These are phyloP conservation scores for Nicotiana knightiana DNA, from an alignment of 257 asterid genomes.

Conservation along the genomic window DNA sequence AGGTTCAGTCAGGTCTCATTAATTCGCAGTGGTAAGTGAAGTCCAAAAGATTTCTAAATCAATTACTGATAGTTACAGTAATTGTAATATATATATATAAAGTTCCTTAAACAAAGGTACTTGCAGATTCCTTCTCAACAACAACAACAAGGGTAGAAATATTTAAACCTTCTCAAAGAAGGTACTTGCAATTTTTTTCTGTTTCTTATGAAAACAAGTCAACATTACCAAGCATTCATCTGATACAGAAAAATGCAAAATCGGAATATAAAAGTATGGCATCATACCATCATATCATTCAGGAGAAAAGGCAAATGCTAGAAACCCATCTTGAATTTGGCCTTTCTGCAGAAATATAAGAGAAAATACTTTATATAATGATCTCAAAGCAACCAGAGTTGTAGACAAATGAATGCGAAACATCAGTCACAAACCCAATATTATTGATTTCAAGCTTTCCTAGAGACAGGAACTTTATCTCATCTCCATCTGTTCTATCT, in stretches of 20 bases:
- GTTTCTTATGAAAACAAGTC: background rate
- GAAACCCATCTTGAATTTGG: constrained; percentile 17
- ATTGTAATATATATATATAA: background rate
- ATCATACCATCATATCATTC: constrained; percentile 33
- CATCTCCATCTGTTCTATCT: background rate
- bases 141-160: background rate
- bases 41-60: background rate
- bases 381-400: background rate
- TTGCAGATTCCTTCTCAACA: background rate
- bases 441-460: background rate
- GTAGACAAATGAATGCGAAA: background rate
- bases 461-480: background rate
- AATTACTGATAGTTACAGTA: background rate
- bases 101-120: background rate
- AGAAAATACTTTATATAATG: background rate
- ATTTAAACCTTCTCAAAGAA: background rate
- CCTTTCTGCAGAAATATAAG: constrained; percentile 17
- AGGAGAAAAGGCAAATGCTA: constrained; percentile 16
- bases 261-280: background rate
- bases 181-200: background rate
- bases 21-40: background rate
- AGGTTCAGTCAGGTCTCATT: background rate
- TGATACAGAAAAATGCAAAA: background rate
- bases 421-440: background rate
- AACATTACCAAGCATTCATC: background rate